A percentile compares a stretch with the other conserved stretches of the same genome.
Conservation (phyloP, 2,329 filamentous ascomycete species). For the Botryosphaeria dothidea region DNA sequence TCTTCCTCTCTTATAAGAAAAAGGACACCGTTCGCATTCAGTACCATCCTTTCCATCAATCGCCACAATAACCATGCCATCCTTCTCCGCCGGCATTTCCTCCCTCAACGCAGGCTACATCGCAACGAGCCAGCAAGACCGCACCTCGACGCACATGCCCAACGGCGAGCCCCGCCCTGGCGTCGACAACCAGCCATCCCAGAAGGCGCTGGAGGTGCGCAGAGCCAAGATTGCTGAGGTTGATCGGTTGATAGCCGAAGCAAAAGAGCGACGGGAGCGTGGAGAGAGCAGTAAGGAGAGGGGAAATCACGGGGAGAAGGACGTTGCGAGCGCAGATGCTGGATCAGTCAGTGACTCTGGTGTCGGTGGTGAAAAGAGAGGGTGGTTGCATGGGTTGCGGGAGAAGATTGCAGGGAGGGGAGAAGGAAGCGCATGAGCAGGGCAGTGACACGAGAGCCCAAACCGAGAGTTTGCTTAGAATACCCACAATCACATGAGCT, state of each 20-base stretch:
- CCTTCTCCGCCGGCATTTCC: neutral
- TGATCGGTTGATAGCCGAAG: neutral
- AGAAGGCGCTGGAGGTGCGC: neutral
- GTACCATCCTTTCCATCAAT: too few species aligned
- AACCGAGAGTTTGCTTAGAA: too few species aligned
- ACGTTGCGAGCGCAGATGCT: neutral
- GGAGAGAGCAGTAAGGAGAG: neutral
- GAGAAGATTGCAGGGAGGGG: neutral
- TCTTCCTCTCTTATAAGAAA: too few species aligned
- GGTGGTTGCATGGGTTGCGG: neutral
- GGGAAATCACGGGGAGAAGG: neutral
- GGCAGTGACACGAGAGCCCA: too few species aligned
- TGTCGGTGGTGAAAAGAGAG: neutral
- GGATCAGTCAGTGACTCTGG: neutral
- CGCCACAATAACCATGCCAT: neutral
- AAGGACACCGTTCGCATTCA: too few species aligned
- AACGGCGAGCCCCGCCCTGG: neutral
- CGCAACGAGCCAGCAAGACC: neutral
- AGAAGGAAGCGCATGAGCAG: neutral
- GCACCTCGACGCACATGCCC: neutral
- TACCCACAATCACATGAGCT: neutral
- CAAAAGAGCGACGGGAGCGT: neutral
- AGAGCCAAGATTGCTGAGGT: neutral
- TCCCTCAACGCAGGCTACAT: neutral
- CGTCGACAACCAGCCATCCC: neutral